Percentiles rank a stretch among this genome's conserved stretches.
Evolutionary conservation across 2,329 filamentous ascomycete genomes (phyloP).

Genomic region (Pseudocercospora ulei): DNA sequence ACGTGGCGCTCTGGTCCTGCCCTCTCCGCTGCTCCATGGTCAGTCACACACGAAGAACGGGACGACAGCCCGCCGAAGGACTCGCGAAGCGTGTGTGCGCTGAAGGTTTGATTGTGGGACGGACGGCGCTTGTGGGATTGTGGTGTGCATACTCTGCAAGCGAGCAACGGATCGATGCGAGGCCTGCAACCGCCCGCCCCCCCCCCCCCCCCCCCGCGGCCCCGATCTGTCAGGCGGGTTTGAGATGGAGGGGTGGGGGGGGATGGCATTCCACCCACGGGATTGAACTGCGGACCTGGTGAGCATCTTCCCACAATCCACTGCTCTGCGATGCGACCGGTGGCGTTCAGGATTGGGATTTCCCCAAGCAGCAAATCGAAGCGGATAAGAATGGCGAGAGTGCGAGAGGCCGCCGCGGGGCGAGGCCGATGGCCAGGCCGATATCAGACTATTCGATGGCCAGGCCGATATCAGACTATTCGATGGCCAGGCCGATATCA

Average conservation of each 20-base stretch:
- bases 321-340: slow-evolving; percentile 6
- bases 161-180: slow-evolving; percentile 20
- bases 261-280: too few relatives aligned
- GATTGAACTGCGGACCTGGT: slow-evolving; percentile 5
- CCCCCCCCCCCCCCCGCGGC: too few relatives aligned
- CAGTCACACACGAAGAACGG: slow-evolving; percentile 22
- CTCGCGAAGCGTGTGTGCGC: slow-evolving; percentile 25
- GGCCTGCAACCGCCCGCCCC: slow-evolving; percentile 13
- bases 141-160: slow-evolving; percentile 27
- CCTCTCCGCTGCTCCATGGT: too few relatives aligned
- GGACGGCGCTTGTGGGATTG: slow-evolving; percentile 25
- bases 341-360: slow-evolving; percentile 9
- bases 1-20: too few relatives aligned
- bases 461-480: slow-evolving; percentile 12
- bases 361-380: slow-evolving; percentile 7
- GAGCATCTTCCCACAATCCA: slow-evolving; percentile 5
- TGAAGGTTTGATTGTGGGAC: slow-evolving; percentile 26
- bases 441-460: slow-evolving; percentile 15
- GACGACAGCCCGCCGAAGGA: slow-evolving; percentile 21
- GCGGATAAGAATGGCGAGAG: slow-evolving; percentile 9
- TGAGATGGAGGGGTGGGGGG: too few relatives aligned
- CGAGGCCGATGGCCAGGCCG: too few relatives aligned
- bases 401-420: slow-evolving; percentile 1
- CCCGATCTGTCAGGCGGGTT: slow-evolving; percentile 15
- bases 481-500: slow-evolving; percentile 12